Percentiles rank a stretch among this genome's conserved stretches.
Conservation (phyloP, 495 filamentous ascomycete genomes). For the Alectoria sarmentosa region DNA sequence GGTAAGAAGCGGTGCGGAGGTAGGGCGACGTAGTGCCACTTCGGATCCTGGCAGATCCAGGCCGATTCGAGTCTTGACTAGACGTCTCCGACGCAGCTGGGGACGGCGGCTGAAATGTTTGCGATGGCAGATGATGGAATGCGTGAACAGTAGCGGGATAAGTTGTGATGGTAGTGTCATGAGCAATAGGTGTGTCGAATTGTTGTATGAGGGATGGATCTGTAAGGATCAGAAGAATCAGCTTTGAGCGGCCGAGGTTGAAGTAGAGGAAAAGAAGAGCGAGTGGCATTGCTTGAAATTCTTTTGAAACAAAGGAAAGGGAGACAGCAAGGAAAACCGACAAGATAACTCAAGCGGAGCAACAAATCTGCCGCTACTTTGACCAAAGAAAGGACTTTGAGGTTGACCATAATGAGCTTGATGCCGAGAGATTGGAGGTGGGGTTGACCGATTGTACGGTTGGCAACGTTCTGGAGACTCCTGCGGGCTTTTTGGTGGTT, state of each 20-base stretch:
- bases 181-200: slow-evolving; percentile 33
- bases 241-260: not conserved
- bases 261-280: not conserved
- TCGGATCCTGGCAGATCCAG: slow-evolving; percentile 26
- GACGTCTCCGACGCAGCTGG: slow-evolving; percentile 29
- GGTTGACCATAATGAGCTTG: slow-evolving; percentile 24
- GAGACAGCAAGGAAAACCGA: slow-evolving; percentile 48
- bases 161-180: slow-evolving; percentile 28
- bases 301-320: slow-evolving; percentile 19
- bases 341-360: slow-evolving; percentile 54
- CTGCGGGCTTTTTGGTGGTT: slow-evolving; percentile 4
- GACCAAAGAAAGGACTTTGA: slow-evolving; percentile 46
- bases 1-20: slow-evolving; percentile 28
- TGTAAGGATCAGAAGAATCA: slow-evolving; percentile 27
- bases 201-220: slow-evolving; percentile 58
- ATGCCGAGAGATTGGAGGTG: slow-evolving; percentile 22
- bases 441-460: not conserved
- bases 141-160: slow-evolving; percentile 19
- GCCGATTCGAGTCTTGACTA: slow-evolving; percentile 29
- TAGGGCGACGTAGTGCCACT: slow-evolving; percentile 36
- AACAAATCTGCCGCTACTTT: slow-evolving; percentile 54
- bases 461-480: slow-evolving; percentile 2
- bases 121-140: slow-evolving; percentile 23
- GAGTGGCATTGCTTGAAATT: slow-evolving; percentile 2
- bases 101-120: slow-evolving; percentile 31